Evolutionary conservation across 345 rosid species (phyloP).

Genomic region (Sisymbrium altissimum): DNA sequence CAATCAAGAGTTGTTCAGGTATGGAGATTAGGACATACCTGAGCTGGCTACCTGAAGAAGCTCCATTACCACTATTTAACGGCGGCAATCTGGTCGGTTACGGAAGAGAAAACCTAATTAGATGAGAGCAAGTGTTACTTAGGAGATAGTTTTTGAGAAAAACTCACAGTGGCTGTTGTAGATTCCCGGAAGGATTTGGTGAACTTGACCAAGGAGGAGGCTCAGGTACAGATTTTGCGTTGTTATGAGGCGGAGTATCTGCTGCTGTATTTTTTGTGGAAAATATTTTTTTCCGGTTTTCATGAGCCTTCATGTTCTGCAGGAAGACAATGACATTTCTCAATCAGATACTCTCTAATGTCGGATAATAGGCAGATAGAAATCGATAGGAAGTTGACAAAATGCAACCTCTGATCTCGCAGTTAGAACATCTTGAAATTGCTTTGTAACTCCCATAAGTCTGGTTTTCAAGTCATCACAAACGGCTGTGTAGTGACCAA

Average conservation of each 20-base stretch:
- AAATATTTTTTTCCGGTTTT: constrained; percentile 73
- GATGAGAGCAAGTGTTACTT: neutral
- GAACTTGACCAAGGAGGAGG: constrained; percentile 92
- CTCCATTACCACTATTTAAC: constrained; percentile 37
- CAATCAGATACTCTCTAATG: neutral
- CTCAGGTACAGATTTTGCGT: constrained; percentile 48
- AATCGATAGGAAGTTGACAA: neutral
- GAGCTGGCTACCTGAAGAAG: constrained; percentile 67
- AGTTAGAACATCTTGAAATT: constrained; percentile 72
- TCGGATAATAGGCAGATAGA: neutral
- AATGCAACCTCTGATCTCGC: constrained; percentile 76
- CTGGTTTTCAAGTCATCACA: constrained; percentile 79
- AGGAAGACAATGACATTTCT: neutral
- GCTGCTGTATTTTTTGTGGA: constrained; percentile 57
- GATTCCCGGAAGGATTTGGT: constrained; percentile 39
- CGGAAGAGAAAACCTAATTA: constrained; percentile 22
- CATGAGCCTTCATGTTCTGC: constrained; percentile 94
- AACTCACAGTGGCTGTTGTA: constrained; percentile 53
- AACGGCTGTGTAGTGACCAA: constrained; percentile 70
- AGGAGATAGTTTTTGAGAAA: neutral
- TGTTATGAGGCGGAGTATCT: constrained; percentile 51
- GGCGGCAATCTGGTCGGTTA: constrained; percentile 45
- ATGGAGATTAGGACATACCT: constrained; percentile 45
- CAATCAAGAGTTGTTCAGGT: neutral
- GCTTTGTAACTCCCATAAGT: constrained; percentile 80